A percentile compares a stretch with the other conserved stretches of the same genome.
phyloP scores from a whole-genome alignment of 2,329 filamentous ascomycete genomes.

The Neonectria faginata region DNA sequence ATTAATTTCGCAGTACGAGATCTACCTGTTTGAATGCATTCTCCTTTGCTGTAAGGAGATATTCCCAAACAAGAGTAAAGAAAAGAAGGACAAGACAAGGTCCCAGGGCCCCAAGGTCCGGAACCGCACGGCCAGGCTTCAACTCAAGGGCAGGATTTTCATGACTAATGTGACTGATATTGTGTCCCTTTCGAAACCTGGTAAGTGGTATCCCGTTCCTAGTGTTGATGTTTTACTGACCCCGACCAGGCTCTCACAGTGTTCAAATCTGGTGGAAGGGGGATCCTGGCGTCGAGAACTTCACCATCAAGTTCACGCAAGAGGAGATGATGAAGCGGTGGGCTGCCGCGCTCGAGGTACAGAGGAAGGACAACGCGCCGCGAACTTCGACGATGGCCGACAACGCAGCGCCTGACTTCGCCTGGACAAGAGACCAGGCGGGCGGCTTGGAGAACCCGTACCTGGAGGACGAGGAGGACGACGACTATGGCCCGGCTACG shows the following conservation, averaged over 20 bases:
- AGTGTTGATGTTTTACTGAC: constrained; percentile 44
- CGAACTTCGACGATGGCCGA: constrained; percentile 61
- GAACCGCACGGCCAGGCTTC: constrained; percentile 82
- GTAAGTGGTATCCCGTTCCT: constrained; percentile 61
- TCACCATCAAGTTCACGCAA: constrained; percentile 91
- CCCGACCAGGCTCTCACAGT: constrained; percentile 80
- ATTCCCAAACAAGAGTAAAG: constrained; percentile 83
- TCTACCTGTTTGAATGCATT: constrained; percentile 96
- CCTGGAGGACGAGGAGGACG: constrained; percentile 71
- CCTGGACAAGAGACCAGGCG: constrained; percentile 78
- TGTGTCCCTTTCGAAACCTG: constrained; percentile 86
- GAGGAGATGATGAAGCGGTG: constrained; percentile 96
- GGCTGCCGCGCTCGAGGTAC: constrained; percentile 81
- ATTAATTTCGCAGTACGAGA: constrained; percentile 79
- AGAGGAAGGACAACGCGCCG: constrained; percentile 73
- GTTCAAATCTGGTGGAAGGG: constrained; percentile 99
- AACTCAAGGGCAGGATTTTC: constrained; percentile 96
- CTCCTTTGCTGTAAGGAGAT: constrained; percentile 97
- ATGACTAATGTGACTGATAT: constrained; percentile 99
- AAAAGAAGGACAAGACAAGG: constrained; percentile 76
- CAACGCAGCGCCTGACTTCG: constrained; percentile 77
- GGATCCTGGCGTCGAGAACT: constrained; percentile 94
- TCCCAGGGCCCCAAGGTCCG: constrained; percentile 67
- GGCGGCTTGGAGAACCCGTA: constrained; percentile 85
- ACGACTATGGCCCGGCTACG: constrained; percentile 58